Conservation (phyloP, 2,329 filamentous ascomycete species). For the Geosmithia flava region DNA sequence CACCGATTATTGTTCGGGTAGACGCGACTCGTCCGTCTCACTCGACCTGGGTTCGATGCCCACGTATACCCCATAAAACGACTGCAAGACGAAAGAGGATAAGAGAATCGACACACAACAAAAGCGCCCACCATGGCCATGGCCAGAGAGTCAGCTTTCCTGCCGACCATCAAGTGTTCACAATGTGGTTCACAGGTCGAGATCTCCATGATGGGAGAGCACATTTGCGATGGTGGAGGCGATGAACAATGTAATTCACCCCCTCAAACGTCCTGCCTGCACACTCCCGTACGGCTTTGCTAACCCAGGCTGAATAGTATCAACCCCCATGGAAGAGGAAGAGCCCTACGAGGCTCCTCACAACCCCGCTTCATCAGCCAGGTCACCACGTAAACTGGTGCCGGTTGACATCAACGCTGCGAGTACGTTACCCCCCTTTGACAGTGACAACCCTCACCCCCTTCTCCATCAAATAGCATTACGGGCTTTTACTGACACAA, state of each 20-base stretch:
- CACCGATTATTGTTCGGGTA: neutral
- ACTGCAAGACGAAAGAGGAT: neutral
- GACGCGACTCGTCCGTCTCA: neutral
- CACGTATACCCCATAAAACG: neutral
- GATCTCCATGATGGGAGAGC: constrained; percentile 77
- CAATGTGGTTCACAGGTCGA: constrained; percentile 66
- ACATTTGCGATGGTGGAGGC: constrained; percentile 47
- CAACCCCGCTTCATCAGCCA: constrained; percentile 13
- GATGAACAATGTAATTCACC: constrained; percentile 30
- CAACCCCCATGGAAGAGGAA: constrained; percentile 1
- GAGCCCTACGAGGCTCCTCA: constrained; percentile 8
- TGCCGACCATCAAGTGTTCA: constrained; percentile 83
- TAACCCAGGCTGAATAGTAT: neutral
- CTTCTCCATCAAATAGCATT: neutral
- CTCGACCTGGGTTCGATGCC: neutral
- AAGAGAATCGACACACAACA: neutral
- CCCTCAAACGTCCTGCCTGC: neutral
- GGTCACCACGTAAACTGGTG: constrained; percentile 28
- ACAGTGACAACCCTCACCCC: neutral
- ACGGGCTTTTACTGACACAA: neutral
- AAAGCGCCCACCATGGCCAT: constrained; percentile 26
- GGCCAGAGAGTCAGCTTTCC: constrained; percentile 52
- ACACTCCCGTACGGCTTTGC: no score
- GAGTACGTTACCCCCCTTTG: constrained; percentile 20
- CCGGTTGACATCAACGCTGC: constrained; percentile 38